A percentile compares a stretch with the other conserved stretches of the same genome.
These are phyloP conservation scores for Ustilago esculenta DNA, from an alignment of 1,284 basidiomycete species.

Conservation along the genomic window DNA sequence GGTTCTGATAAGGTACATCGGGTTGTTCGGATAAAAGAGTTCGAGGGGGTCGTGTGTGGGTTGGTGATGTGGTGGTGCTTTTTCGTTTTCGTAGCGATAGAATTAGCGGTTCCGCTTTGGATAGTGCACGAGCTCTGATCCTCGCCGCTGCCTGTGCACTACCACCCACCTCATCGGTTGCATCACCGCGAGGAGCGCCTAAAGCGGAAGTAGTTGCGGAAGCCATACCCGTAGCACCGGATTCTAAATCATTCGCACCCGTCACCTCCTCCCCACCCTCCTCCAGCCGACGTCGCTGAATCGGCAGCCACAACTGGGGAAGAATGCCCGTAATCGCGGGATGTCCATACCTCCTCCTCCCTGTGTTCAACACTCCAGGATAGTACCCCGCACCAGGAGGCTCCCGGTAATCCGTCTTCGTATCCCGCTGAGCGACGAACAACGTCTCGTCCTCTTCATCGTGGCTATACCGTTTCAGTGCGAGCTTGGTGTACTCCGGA, in stretches of 20 bases:
- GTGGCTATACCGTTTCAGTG: constrained; percentile 75
- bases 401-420: constrained; percentile 60
- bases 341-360: constrained; percentile 57
- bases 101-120: constrained; percentile 45
- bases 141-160: constrained; percentile 7
- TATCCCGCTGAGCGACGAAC: constrained; percentile 75
- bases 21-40: too few relatives aligned
- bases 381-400: constrained; percentile 57
- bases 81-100: constrained; percentile 49
- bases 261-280: constrained; percentile 31
- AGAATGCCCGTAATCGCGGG: constrained; percentile 60
- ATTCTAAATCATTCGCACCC: constrained; percentile 29
- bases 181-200: constrained; percentile 6
- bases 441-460: constrained; percentile 89
- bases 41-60: too few relatives aligned
- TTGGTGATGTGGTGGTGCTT: constrained; percentile 16
- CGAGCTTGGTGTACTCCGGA: constrained; percentile 43
- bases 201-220: constrained; percentile 20
- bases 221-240: constrained; percentile 12
- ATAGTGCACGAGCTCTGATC: constrained; percentile 15
- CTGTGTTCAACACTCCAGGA: constrained; percentile 56
- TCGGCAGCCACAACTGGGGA: constrained; percentile 62
- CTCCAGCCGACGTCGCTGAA: constrained; percentile 19
- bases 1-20: too few relatives aligned
- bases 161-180: not conserved